Conservation (phyloP, 805 yeast genomes). For the Saccharomycopsis sp. region DNA sequence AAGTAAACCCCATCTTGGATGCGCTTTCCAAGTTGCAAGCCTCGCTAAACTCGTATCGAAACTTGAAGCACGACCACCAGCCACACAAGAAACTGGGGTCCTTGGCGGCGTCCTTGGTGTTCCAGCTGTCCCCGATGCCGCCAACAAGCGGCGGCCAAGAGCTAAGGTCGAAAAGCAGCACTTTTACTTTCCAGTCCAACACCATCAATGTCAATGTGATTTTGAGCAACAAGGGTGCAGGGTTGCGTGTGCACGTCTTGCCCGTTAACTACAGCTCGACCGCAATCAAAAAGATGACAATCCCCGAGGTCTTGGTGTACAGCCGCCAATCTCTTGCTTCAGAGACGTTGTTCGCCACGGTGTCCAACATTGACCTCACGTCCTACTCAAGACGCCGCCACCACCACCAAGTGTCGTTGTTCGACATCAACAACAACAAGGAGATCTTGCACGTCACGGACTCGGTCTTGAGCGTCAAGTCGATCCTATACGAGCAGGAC, state of each 20-base stretch:
- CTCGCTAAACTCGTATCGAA: conserved; percentile 19
- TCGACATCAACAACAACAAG: conserved; percentile 9
- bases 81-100: conserved; percentile 7
- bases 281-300: background rate
- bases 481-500: background rate
- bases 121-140: background rate
- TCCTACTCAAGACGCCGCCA: background rate
- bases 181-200: conserved; percentile 13
- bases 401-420: conserved; percentile 4
- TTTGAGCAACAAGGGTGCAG: background rate
- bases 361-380: conserved; percentile 2
- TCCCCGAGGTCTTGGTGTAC: conserved; percentile 2
- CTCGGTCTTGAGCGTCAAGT: background rate
- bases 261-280: conserved; percentile 10
- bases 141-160: background rate
- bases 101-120: conserved; percentile 10
- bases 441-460: conserved; percentile 8
- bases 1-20: conserved; percentile 19
- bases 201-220: background rate
- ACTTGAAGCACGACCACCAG: conserved; percentile 14
- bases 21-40: conserved; percentile 24
- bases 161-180: background rate
- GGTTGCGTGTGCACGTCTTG: conserved; percentile 1
- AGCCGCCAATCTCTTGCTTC: background rate
- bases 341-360: background rate